Evolutionary conservation across 306 rosid genomes (phyloP), one percentile per base, ranked within the genome.

Genomic region (Parietaria judaica): DNA sequence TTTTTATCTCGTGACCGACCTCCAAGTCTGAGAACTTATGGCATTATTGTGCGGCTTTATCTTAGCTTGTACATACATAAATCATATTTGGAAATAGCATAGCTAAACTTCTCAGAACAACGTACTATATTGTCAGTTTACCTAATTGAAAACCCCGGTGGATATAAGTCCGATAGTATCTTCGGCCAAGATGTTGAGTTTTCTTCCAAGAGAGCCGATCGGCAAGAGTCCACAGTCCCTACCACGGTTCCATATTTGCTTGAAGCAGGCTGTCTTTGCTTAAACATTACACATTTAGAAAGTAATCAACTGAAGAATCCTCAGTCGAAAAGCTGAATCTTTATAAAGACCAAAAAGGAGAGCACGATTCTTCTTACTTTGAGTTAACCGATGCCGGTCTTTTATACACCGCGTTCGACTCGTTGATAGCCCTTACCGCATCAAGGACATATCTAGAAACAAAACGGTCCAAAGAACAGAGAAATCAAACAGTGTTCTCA

Each of bases 201-300:
- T 46, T 55, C 67, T 79, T 70, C 92, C 36, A 70, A 66, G 72
- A 31, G 50, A 75, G 64, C 80, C 16, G 45, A 6, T 58, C 63
- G 88, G 76, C 53, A 80, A 11, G 77, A 80, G 61, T 81, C 96
- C 43, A 79, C 58, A 16, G 83, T 60, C 74, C 76, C 61, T 62
- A 73, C 36, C 68, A 71, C 68, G 59, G 78, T 83, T 66, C 84
- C 96, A 82, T 79, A 76, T 74, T 66, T 77, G 86, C 89, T 84
- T 35, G 85, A 82, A 76, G 96, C 94, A 51, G 90, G 84, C 76
- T 86, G 95, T 77, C 99, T 92, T 88, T 88, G 89, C 90, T 86
- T 84, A 74, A 88, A 75, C 90, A 79, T 73, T 74, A 63, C 31
- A 73, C 74, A 75, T 68, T 70, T 53, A 50, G 70, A 54, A 74